Evolutionary conservation across 371 early-diverging fungal genomes (phyloP), one percentile per base, ranked within the genome.

Genomic region (Rhizoclosmatium hyalinum): DNA sequence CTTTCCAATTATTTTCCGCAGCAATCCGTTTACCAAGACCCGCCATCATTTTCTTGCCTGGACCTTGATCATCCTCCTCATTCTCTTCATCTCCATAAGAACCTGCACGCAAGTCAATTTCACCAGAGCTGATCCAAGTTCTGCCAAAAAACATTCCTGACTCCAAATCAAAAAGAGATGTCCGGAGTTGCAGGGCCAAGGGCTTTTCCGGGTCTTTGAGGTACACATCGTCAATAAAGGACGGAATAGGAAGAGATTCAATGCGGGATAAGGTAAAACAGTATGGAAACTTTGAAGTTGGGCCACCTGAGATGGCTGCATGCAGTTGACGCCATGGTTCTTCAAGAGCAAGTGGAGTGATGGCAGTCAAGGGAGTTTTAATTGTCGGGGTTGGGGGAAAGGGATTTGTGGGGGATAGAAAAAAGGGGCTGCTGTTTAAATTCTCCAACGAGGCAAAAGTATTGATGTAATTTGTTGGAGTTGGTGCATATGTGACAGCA

Each of bases 161-260:
- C 46, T 78, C 77, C n/a, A 79, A 24, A 65, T 85, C 85, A 74
- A 83, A 85, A 17, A 82, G 60, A 17, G 80, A 77, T 5, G 74
- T 69, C 0, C 79, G 81, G 0, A 83, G 39, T 53, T 81, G 77
- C 32, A 77, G 55, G 3, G 42, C 5, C 8, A 79, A 55, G 17
- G 66, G 76, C 5, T 67, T 41, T 4, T 32, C 44, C 3, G 17
- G 45, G 47, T 74, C 61, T 14, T 41, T 50, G 46, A 74, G 19
- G 74, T 77, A 77, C 39, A 12, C 55, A 8, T 65, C 63, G 3
- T 69, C 46, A 44, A 74, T 45, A 65, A 45, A 56, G 3, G n/a
- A 43, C 14, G 68, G 74, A 5, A 77, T 62, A 5, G 77, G 77
- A 19, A 77, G 74, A 6, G 56, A 21, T 10, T 60, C 54, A 39